Base-by-base conservation (phyloP, 2,329 filamentous ascomycete species). In the Grosmannia clavigera region DNA sequence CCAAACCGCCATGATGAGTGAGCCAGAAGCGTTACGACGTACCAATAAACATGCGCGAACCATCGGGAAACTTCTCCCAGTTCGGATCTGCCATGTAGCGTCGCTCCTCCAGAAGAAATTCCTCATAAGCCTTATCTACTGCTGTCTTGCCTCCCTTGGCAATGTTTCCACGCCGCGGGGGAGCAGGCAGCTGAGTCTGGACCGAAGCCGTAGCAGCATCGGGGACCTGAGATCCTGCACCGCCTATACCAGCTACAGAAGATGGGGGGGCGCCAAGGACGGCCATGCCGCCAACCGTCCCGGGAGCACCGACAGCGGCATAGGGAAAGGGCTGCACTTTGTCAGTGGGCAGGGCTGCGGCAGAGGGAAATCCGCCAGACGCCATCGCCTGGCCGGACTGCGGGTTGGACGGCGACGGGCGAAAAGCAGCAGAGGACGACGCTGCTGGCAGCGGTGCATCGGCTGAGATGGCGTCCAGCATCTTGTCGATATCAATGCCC, bases 41-140 rank as follows among this genome's bases (percentile, higher is more conserved):
- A 90, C 88, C 89, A 70, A 94, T 89, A 69, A 92, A 92, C 58
- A 94, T 79, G 62, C 89, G 80, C 22, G 88, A 91, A 5, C 86
- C 86, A 58, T 84, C 78, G 0, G 89, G 88, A 67, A 92, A 92
- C 63, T 84, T 82, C 67, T 92, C 87, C 88, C 88, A 92, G 67
- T 87, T 84, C 35, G 86, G 88, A 67, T 92, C 87, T 0, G 83
- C 82, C 66, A 90, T 87, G 70, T 90, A 90, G 65, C 80, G 81
- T 63, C 86, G 80, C 72, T 92, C 89, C 65, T 90, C 84, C 50
- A 80, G 77, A 60, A 90, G 74, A 68, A 92, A 92, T 14, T 81
- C 78, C 61, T 91, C 87, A 74, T 88, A 92, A 56, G 79, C 78
- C 66, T 81, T 81, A 68, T 89, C 64, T 61, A 65, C 60, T 33